Conservation (phyloP, 2,329 filamentous ascomycete genomes). For the Clonostachys rhizophaga region DNA sequence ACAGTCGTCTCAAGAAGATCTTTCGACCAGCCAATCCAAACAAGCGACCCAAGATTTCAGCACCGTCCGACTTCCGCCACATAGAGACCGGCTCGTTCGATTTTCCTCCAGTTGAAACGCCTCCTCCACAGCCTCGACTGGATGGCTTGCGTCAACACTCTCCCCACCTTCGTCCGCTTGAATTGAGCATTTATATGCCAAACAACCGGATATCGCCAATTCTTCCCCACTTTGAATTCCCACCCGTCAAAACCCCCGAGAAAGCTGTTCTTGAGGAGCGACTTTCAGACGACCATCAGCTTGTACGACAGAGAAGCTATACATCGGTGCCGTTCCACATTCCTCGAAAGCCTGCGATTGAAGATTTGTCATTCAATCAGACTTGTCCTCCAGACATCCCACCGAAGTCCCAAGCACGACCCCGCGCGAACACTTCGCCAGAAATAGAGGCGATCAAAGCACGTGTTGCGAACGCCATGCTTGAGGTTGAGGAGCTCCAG, state of each 20-base stretch:
- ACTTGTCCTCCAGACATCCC: constrained; percentile 3
- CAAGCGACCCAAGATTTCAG: constrained; percentile 52
- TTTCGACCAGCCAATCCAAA: constrained; percentile 37
- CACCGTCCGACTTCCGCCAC: constrained; percentile 56
- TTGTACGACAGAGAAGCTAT: constrained; percentile 35
- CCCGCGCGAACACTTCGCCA: constrained; percentile 38
- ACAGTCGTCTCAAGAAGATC: constrained; percentile 39
- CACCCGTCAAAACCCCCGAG: constrained; percentile 30
- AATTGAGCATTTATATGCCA: constrained; percentile 47
- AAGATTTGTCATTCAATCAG: not conserved
- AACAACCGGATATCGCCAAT: constrained; percentile 47
- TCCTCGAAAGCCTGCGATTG: constrained; percentile 35
- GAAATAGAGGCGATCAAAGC: constrained; percentile 47
- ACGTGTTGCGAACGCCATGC: constrained; percentile 50
- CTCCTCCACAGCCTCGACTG: not conserved
- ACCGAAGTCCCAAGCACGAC: constrained; percentile 16
- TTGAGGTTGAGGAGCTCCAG: constrained; percentile 54
- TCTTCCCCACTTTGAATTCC: constrained; percentile 42
- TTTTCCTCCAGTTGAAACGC: constrained; percentile 12
- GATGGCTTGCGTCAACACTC: not conserved
- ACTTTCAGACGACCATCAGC: constrained; percentile 20
- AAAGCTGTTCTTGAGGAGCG: constrained; percentile 23
- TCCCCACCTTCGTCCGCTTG: constrained; percentile 45
- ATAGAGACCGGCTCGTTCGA: constrained; percentile 42
- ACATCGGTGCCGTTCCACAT: constrained; percentile 53